Conservation (phyloP, 352 stramenopile species). For the Blastocystis sp. region DNA sequence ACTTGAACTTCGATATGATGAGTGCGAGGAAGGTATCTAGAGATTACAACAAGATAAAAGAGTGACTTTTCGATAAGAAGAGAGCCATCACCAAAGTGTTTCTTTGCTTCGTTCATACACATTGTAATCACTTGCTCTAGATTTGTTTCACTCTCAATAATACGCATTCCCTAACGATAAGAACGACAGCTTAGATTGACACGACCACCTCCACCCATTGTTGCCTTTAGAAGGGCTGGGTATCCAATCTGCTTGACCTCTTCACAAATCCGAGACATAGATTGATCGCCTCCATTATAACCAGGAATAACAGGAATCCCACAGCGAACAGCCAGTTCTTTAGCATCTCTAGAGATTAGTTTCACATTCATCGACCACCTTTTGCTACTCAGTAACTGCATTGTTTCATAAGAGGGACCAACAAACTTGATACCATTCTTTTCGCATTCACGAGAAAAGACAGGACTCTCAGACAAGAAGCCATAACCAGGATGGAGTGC, state of each 20-base stretch:
- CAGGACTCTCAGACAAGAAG: conserved; percentile 79
- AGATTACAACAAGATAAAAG: background rate
- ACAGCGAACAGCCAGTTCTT: background rate
- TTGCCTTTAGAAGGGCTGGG: conserved; percentile 81
- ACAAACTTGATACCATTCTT: conserved; percentile 79
- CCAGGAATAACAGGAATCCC: conserved; percentile 67
- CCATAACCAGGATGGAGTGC: conserved; percentile 81
- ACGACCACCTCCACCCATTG: background rate
- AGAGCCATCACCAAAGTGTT: conserved; percentile 79
- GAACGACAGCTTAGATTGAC: background rate
- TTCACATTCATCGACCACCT: background rate
- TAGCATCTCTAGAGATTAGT: conserved; percentile 32
- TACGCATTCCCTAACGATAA: conserved; percentile 76
- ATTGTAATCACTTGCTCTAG: background rate
- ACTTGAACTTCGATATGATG: conserved; percentile 85
- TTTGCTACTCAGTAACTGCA: conserved; percentile 83
- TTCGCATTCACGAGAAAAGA: conserved; percentile 71
- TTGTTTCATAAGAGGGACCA: conserved; percentile 76
- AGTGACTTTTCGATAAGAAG: conserved; percentile 84
- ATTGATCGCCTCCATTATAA: conserved; percentile 82
- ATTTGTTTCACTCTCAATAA: conserved; percentile 70
- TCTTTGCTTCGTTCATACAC: conserved; percentile 70
- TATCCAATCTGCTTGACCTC: conserved; percentile 80
- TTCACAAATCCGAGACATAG: conserved; percentile 71
- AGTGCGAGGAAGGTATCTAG: conserved; percentile 65